A percentile compares a stretch with the other conserved stretches of the same genome.
These are phyloP conservation scores for Coniferiporia weirii DNA, from an alignment of 1,284 basidiomycete genomes.

Conservation along the genomic window DNA sequence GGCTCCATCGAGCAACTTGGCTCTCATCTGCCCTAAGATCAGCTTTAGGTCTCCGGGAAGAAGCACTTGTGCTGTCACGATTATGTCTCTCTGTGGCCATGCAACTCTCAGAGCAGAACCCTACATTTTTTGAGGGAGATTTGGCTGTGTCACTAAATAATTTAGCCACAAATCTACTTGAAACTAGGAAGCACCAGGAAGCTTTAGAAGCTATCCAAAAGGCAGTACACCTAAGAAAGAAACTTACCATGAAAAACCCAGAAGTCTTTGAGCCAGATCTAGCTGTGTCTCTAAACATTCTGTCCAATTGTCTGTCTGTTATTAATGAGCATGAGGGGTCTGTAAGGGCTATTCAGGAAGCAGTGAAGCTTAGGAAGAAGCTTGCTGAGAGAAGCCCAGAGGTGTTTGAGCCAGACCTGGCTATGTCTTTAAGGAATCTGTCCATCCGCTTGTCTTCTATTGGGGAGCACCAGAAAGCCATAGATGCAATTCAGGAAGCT, in stretches of 20 bases:
- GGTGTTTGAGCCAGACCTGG: no score
- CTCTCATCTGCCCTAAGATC: background rate
- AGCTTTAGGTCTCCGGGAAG: background rate
- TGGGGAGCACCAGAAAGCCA: no score
- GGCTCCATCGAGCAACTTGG: background rate
- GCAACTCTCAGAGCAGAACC: background rate
- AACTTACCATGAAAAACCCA: background rate
- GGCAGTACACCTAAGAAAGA: background rate
- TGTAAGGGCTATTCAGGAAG: background rate
- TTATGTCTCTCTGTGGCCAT: background rate
- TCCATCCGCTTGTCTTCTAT: no score
- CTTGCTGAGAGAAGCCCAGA: no score
- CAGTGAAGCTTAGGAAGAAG: background rate
- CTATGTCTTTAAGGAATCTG: no score
- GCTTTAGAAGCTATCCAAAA: background rate
- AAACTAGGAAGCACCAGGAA: background rate
- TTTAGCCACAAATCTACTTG: background rate
- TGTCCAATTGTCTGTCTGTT: background rate
- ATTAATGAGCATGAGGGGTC: background rate
- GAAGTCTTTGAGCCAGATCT: background rate
- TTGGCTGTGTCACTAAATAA: background rate
- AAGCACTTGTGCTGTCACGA: background rate
- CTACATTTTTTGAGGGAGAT: background rate
- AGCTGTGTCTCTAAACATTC: conserved; percentile 2
- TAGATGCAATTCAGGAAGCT: background rate